These are phyloP conservation scores for Vitis riparia DNA, from an alignment of 164 flowering plant genomes.

Conservation along the genomic window DNA sequence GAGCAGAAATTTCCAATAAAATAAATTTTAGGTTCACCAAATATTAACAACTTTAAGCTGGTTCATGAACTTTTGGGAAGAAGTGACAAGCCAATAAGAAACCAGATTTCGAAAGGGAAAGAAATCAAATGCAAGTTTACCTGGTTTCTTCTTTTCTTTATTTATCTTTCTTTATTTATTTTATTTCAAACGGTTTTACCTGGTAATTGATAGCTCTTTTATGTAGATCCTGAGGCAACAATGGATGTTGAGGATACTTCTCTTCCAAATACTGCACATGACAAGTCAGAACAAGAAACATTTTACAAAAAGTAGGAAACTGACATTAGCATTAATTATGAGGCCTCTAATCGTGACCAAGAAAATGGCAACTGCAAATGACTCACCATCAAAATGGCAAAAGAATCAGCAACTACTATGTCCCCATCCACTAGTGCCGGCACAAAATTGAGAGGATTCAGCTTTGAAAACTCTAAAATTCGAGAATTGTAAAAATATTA, in stretches of 20 bases:
- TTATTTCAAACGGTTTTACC: too few relatives aligned
- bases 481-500: neutral
- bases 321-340: neutral
- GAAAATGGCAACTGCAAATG: neutral
- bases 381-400: conserved; percentile 79
- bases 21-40: too few relatives aligned
- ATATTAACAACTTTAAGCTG: too few relatives aligned
- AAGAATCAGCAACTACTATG: conserved; percentile 66
- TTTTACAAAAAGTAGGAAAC: neutral
- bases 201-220: too few relatives aligned
- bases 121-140: too few relatives aligned
- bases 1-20: too few relatives aligned
- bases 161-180: too few relatives aligned
- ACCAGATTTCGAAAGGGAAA: too few relatives aligned
- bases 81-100: too few relatives aligned
- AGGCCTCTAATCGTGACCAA: neutral
- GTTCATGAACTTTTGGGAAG: too few relatives aligned
- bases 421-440: conserved; percentile 83
- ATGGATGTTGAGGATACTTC: neutral
- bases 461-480: conserved; percentile 56
- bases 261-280: conserved; percentile 34
- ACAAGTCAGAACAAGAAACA: neutral
- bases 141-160: too few relatives aligned
- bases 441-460: conserved; percentile 74
- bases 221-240: too few relatives aligned